Conservation (phyloP, 2,329 filamentous ascomycete genomes). For the Ophiosphaerella korrae region DNA sequence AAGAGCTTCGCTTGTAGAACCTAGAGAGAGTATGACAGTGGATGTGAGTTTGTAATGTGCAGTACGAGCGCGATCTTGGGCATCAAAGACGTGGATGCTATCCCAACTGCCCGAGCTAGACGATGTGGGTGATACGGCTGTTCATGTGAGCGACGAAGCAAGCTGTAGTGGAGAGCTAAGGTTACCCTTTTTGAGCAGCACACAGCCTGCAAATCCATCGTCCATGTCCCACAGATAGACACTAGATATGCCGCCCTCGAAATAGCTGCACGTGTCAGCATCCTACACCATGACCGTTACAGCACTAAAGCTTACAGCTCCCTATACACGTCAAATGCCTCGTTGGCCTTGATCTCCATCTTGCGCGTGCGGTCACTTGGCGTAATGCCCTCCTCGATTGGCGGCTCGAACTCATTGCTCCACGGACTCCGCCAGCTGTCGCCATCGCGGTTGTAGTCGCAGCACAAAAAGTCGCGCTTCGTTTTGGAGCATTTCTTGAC, state of each 20-base stretch:
- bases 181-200: conserved; percentile 89
- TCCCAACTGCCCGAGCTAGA: conserved; percentile 87
- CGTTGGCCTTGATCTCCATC: conserved; percentile 93
- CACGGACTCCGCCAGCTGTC: conserved; percentile 98
- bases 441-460: conserved; percentile 99
- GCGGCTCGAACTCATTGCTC: conserved; percentile 97
- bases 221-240: conserved; percentile 99
- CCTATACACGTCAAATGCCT: conserved; percentile 95
- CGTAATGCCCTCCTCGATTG: conserved; percentile 80
- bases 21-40: conserved; percentile 90
- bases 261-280: conserved; percentile 64
- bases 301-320: conserved; percentile 66
- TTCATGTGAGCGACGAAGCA: conserved; percentile 16
- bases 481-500: conserved; percentile 85
- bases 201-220: conserved; percentile 95
- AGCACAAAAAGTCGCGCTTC: conserved; percentile 94
- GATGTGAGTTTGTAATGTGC: conserved; percentile 98
- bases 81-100: conserved; percentile 98
- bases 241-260: conserved; percentile 92
- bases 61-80: conserved; percentile 85
- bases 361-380: conserved; percentile 89
- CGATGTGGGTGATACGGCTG: conserved; percentile 69
- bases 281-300: background rate
- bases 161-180: conserved; percentile 27
- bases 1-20: conserved; percentile 68